These are phyloP conservation scores for Phlebopus sp. DNA, from an alignment of 1,284 basidiomycete species.

Conservation along the genomic window DNA sequence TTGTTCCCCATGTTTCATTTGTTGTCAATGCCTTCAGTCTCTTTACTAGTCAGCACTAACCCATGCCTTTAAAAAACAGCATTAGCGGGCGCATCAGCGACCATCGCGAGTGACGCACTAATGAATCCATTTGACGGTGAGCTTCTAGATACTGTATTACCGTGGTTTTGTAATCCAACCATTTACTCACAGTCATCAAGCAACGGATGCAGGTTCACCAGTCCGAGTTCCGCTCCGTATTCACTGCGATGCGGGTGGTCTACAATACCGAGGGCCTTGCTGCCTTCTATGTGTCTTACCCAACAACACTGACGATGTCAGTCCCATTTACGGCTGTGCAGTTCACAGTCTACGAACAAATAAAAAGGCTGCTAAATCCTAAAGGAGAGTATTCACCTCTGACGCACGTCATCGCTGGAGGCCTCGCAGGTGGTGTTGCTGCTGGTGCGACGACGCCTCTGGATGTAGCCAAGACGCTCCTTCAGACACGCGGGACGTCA, in stretches of 20 bases:
- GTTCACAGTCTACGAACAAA: constrained; percentile 94
- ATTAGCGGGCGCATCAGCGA: constrained; percentile 91
- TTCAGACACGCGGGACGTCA: constrained; percentile 91
- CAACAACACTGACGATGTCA: constrained; percentile 94
- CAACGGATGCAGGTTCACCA: constrained; percentile 98
- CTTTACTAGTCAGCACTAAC: constrained; percentile 1
- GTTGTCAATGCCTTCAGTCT: not conserved
- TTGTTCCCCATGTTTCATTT: not conserved
- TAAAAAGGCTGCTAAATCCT: constrained; percentile 89
- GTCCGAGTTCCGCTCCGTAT: constrained; percentile 84
- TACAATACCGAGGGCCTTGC: constrained; percentile 83
- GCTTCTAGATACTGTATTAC: constrained; percentile 24
- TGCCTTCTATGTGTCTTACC: constrained; percentile 99
- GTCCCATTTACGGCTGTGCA: constrained; percentile 99
- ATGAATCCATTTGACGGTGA: constrained; percentile 99
- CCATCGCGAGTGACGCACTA: constrained; percentile 92
- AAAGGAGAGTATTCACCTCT: constrained; percentile 83
- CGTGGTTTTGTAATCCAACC: constrained; percentile 10
- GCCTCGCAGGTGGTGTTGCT: constrained; percentile 89
- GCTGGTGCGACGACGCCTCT: constrained; percentile 96
- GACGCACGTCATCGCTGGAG: constrained; percentile 90
- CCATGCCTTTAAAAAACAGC: constrained; percentile 46
- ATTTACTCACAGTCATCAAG: constrained; percentile 79
- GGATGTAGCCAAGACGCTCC: constrained; percentile 97
- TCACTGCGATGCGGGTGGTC: constrained; percentile 80